These are phyloP conservation scores for Powellomyces hirtus DNA, from an alignment of 192 early-diverging fungal genomes.

Conservation along the genomic window DNA sequence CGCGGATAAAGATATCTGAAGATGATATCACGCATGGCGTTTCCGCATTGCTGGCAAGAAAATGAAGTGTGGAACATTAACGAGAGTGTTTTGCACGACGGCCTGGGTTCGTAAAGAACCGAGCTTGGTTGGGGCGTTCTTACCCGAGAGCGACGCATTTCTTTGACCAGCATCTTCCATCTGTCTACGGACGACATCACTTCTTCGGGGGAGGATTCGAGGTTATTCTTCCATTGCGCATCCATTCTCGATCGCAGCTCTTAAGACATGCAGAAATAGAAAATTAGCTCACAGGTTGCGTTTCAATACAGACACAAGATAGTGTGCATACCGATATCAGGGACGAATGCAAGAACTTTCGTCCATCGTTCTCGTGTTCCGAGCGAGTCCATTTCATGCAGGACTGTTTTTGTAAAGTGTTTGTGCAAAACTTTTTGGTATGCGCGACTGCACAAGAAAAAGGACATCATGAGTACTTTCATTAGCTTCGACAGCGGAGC, in stretches of 20 bases:
- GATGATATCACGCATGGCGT: constrained; percentile 65
- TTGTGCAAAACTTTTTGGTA: constrained; percentile 54
- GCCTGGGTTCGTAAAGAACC: too few species aligned
- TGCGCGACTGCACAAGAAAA: too few species aligned
- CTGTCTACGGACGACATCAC: too few species aligned
- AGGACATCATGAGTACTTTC: neutral
- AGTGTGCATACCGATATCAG: constrained; percentile 70
- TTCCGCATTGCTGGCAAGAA: neutral
- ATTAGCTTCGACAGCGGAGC: neutral
- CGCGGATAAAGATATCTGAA: constrained; percentile 93
- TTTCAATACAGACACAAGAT: too few species aligned
- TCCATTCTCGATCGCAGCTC: constrained; percentile 22
- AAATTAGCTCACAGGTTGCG: neutral
- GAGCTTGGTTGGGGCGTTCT: too few species aligned
- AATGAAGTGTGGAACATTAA: too few species aligned
- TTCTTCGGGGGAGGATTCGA: too few species aligned
- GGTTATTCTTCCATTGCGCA: constrained; percentile 13
- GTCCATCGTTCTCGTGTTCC: constrained; percentile 60
- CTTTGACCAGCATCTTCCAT: neutral
- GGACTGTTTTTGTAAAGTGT: constrained; percentile 71
- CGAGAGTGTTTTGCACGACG: neutral
- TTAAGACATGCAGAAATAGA: neutral
- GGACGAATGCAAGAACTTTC: constrained; percentile 73
- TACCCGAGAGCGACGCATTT: constrained; percentile 1
- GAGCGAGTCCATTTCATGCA: constrained; percentile 75